phyloP scores from a whole-genome alignment of 2,329 filamentous ascomycete genomes.

The Scytalidium sp. region DNA sequence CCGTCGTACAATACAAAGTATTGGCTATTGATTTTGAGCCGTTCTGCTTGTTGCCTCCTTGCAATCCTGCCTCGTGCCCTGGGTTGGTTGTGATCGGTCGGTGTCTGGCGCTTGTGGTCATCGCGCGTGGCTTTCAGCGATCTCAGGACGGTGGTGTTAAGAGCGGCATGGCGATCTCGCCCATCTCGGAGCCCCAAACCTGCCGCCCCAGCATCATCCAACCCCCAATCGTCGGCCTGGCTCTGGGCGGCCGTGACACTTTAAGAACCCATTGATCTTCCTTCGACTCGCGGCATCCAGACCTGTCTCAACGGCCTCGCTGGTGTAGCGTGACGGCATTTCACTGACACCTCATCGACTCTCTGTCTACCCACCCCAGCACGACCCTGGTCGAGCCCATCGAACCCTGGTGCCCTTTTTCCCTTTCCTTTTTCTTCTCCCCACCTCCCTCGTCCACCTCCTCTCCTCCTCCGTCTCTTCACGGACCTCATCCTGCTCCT shows the following conservation, averaged over 20 bases:
- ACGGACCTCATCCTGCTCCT: neutral
- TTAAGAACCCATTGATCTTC: too few relatives aligned
- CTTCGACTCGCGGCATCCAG: too few relatives aligned
- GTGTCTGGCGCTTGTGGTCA: too few relatives aligned
- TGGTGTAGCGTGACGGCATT: too few relatives aligned
- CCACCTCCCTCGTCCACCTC: slow-evolving; percentile 36
- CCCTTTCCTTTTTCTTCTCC: neutral
- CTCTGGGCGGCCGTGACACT: too few relatives aligned
- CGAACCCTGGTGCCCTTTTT: neutral
- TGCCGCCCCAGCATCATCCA: neutral
- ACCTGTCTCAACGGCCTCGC: too few relatives aligned
- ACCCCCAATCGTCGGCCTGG: too few relatives aligned
- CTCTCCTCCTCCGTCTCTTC: slow-evolving; percentile 31
- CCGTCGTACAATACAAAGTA: neutral
- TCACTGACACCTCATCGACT: too few relatives aligned
- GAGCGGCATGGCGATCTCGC: neutral
- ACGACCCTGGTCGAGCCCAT: neutral
- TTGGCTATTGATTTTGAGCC: neutral
- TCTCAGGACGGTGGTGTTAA: neutral
- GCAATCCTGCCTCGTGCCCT: neutral
- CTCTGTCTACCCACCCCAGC: neutral
- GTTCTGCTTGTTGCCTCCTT: neutral
- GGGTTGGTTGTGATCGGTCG: too few relatives aligned
- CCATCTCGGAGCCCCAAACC: neutral
- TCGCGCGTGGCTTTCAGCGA: too few relatives aligned